Conservation (phyloP, 2,329 filamentous ascomycete species). For the Exophiala bonariae region DNA sequence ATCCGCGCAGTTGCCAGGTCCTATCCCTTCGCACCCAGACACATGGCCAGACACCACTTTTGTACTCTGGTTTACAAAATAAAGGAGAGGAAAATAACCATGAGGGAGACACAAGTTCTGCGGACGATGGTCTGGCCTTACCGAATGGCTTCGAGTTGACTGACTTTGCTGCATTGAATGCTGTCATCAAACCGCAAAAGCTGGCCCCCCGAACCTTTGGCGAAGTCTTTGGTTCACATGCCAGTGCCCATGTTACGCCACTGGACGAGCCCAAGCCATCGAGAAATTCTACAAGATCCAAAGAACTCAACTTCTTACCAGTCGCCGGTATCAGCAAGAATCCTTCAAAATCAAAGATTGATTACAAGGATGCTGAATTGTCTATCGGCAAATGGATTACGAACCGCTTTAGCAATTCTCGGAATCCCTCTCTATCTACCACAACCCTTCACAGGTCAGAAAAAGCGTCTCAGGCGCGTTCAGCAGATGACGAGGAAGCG, state of each 20-base stretch:
- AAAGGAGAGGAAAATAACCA: slow-evolving; percentile 56
- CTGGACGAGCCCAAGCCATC: slow-evolving; percentile 42
- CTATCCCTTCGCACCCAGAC: slow-evolving; percentile 25
- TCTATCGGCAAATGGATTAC: slow-evolving; percentile 45
- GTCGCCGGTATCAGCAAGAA: slow-evolving; percentile 8
- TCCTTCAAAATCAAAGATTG: slow-evolving; percentile 36
- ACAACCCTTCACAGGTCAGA: slow-evolving; percentile 12
- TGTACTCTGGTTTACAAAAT: slow-evolving; percentile 80
- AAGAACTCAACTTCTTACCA: slow-evolving; percentile 14
- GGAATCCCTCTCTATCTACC: slow-evolving; percentile 1
- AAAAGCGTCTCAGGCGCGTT: slow-evolving; percentile 6
- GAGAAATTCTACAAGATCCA: slow-evolving; percentile 33
- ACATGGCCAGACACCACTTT: slow-evolving; percentile 62
- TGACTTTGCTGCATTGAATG: slow-evolving; percentile 37
- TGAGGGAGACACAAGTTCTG: not conserved
- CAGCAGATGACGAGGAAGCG: slow-evolving; percentile 25
- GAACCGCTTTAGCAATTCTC: slow-evolving; percentile 33
- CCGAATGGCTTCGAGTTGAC: slow-evolving; percentile 74
- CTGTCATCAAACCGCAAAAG: slow-evolving; percentile 31
- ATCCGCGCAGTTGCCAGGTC: slow-evolving; percentile 14
- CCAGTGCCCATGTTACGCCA: slow-evolving; percentile 38
- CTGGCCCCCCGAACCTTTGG: slow-evolving; percentile 41
- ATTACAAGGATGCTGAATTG: slow-evolving; percentile 42
- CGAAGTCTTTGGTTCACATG: slow-evolving; percentile 41
- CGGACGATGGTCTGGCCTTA: slow-evolving; percentile 49